Conservation (phyloP, 352 stramenopile species). For the Phytophthora quininea region DNA sequence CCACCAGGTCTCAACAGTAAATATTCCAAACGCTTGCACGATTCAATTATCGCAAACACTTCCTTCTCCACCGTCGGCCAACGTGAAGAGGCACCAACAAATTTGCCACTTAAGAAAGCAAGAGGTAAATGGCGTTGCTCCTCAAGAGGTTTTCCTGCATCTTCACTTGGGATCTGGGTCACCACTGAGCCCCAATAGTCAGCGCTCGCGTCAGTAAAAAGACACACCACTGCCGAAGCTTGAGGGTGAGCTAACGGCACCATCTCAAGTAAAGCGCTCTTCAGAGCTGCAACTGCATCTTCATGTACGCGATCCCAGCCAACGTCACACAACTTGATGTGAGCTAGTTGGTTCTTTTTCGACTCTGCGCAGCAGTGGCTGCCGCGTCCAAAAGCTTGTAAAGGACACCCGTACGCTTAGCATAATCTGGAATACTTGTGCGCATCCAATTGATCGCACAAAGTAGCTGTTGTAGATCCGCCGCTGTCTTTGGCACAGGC, state of each 20-base stretch:
- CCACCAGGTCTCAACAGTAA: slow-evolving; percentile 12
- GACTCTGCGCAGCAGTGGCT: background rate
- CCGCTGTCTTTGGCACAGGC: background rate
- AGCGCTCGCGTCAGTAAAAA: slow-evolving; percentile 7
- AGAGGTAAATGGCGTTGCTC: slow-evolving; percentile 1
- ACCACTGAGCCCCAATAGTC: slow-evolving; percentile 2
- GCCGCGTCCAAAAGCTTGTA: background rate
- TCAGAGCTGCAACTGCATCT: background rate
- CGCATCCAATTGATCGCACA: slow-evolving; percentile 10
- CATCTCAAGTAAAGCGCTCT: background rate
- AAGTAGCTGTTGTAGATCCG: background rate
- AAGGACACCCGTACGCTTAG: background rate
- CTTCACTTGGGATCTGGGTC: background rate
- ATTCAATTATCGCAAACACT: slow-evolving; percentile 17
- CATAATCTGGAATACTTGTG: background rate
- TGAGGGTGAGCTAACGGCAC: background rate
- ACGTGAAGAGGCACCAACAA: background rate
- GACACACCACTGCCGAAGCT: background rate
- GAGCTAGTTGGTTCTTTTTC: background rate
- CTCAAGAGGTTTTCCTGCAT: slow-evolving; percentile 1
- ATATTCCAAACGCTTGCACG: slow-evolving; percentile 12
- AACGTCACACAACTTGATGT: background rate
- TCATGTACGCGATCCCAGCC: background rate
- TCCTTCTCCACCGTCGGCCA: slow-evolving; percentile 33
- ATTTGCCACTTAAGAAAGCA: slow-evolving; percentile 6